Evolutionary conservation across 163 green algal genomes (phyloP), one percentile per base, ranked within the genome.

Genomic region (Prototheca wickerhamii): DNA sequence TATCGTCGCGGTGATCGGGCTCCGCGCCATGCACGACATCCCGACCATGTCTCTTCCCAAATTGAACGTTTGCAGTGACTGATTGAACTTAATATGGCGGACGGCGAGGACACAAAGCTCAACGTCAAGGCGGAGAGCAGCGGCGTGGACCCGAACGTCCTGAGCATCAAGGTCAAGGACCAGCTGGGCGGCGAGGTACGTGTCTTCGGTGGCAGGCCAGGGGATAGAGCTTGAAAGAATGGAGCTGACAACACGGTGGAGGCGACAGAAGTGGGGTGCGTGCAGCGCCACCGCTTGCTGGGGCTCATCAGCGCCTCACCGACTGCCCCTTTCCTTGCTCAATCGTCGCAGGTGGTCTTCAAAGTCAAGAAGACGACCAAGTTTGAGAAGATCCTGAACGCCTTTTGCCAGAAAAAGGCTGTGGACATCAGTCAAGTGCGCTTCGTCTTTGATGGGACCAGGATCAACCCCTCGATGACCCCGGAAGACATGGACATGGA

Each of bases 391-490:
- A 76, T 81, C 43, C 49, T 81, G 25, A 51, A 68, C 23, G 65
- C 65, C 3, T 81, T 69, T 42, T 76, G 70, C 53, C 26, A 55
- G 5, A 78, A 78, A 40, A 78, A 78, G 50, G 58, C 55, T 2
- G 59, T 72, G 35, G 64, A 75, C 20, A 3, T 8, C 28, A 15
- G 7, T 21, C 57, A 71, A 43, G 68, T 74, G 43, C 60, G 74
- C 50, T 85, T 85, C 64, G 68, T 85, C 28, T 85, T 77, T 59
- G 78, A 85, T 31, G 78, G 78, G 10, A 63, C 62, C n/a, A 65
- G 78, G 2, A 15, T 82, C 26, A 70, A 71, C 49, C 49, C 52
- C 0, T 25, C 32, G 1, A 34, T 44, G 15, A 78, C 76, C 8
- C 76, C 78, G 3, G 33, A 63, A 0, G 61, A 73, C 18, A 4